phyloP scores from a whole-genome alignment of 768 basidiomycete genomes.

The Cystofilobasidium capitatum region DNA sequence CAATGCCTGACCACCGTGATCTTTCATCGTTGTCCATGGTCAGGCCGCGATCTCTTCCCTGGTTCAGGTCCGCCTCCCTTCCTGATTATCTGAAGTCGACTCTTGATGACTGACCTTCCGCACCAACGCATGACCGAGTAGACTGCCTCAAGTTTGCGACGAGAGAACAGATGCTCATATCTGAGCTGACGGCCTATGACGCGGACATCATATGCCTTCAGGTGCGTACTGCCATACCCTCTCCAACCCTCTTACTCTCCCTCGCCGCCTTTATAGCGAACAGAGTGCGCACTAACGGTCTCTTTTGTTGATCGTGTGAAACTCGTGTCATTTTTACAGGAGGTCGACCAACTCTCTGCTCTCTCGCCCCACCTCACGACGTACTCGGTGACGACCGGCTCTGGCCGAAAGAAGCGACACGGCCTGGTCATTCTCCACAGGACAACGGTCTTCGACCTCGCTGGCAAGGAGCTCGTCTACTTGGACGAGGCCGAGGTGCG shows the following conservation, averaged over 20 bases:
- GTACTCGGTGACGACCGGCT: slow-evolving; percentile 57
- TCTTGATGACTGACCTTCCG: neutral
- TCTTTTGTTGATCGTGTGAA: too few species aligned
- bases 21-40: neutral
- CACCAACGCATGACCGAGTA: slow-evolving; percentile 10
- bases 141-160: slow-evolving; percentile 68
- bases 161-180: slow-evolving; percentile 63
- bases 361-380: slow-evolving; percentile 57
- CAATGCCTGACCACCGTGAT: neutral
- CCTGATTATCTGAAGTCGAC: neutral
- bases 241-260: neutral
- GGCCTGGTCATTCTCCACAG: slow-evolving; percentile 77
- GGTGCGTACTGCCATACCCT: slow-evolving; percentile 42
- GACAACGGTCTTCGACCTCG: slow-evolving; percentile 44
- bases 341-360: slow-evolving; percentile 73
- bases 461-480: slow-evolving; percentile 47
- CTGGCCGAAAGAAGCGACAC: slow-evolving; percentile 68
- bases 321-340: slow-evolving; percentile 45
- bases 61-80: slow-evolving; percentile 31
- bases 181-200: slow-evolving; percentile 63
- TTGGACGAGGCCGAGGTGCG: slow-evolving; percentile 58
- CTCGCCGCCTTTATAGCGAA: slow-evolving; percentile 12
- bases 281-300: too few species aligned
- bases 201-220: slow-evolving; percentile 81
- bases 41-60: slow-evolving; percentile 73